A percentile compares a stretch with the other conserved stretches of the same genome.
phyloP scores from a whole-genome alignment of 2,329 filamentous ascomycete species.

The Fusarium sp. region DNA sequence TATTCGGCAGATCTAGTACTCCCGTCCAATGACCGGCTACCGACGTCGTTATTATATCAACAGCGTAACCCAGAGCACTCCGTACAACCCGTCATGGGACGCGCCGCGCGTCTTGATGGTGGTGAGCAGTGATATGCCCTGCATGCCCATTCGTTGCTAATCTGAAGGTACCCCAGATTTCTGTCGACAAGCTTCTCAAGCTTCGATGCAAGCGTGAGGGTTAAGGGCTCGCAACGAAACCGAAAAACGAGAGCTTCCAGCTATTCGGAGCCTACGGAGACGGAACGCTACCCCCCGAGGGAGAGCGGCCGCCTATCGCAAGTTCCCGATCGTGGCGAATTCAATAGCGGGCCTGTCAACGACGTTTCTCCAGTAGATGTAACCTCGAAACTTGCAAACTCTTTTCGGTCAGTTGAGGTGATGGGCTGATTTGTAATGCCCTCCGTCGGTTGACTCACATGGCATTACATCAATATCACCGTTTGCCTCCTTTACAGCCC shows the following conservation, averaged over 20 bases:
- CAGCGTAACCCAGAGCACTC: conserved; percentile 13
- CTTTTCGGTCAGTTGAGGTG: conserved; percentile 2
- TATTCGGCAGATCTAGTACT: conserved; percentile 15
- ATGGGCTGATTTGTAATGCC: conserved; percentile 37
- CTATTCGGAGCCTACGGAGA: conserved; percentile 4
- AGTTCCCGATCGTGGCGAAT: conserved; percentile 39
- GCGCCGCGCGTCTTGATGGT: conserved; percentile 10
- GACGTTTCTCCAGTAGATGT: conserved; percentile 12
- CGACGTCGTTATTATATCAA: conserved; percentile 36
- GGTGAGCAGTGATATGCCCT: conserved; percentile 1
- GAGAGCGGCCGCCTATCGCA: conserved; percentile 14
- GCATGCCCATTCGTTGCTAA: conserved; percentile 30
- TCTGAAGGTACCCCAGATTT: conserved; percentile 33
- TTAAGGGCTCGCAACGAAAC: conserved; percentile 28
- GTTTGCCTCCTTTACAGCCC: neutral
- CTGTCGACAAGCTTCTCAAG: conserved; percentile 3
- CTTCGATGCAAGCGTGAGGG: conserved; percentile 22
- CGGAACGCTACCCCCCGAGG: neutral
- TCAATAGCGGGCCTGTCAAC: conserved; percentile 6
- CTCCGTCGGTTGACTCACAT: neutral
- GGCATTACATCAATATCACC: conserved; percentile 32
- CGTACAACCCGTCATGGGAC: conserved; percentile 11
- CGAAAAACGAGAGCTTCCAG: conserved; percentile 22
- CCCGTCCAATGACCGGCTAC: conserved; percentile 1
- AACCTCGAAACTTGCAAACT: conserved; percentile 15